These are phyloP conservation scores for Lizonia empirigonia DNA, from an alignment of 2,329 filamentous ascomycete genomes.

Conservation along the genomic window DNA sequence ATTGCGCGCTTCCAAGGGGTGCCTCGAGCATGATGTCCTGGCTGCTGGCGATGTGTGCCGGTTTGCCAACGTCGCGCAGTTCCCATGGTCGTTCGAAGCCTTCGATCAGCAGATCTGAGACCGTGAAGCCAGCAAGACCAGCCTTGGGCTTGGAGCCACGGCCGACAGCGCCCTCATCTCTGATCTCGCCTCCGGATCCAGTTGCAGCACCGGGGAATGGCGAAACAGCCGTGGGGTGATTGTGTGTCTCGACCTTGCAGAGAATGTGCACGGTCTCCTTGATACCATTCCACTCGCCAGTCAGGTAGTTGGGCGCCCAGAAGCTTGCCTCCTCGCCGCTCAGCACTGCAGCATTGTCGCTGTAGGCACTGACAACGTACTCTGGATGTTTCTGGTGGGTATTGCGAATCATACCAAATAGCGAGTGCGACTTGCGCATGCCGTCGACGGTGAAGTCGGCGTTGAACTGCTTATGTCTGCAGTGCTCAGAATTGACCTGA, in stretches of 20 bases:
- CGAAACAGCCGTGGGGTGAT: slow-evolving; percentile 94
- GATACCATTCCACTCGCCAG: slow-evolving; percentile 83
- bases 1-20: slow-evolving; percentile 90
- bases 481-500: slow-evolving; percentile 98
- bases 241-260: slow-evolving; percentile 96
- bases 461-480: slow-evolving; percentile 89
- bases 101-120: slow-evolving; percentile 91
- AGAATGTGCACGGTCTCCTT: slow-evolving; percentile 88
- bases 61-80: slow-evolving; percentile 78
- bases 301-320: slow-evolving; percentile 87
- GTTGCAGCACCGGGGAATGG: slow-evolving; percentile 93
- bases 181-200: slow-evolving; percentile 91
- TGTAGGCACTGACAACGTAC: slow-evolving; percentile 93
- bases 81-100: slow-evolving; percentile 87
- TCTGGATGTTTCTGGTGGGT: slow-evolving; percentile 80
- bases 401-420: slow-evolving; percentile 97
- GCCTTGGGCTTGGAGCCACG: slow-evolving; percentile 92
- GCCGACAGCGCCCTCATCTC: slow-evolving; percentile 93
- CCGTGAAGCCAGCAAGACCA: slow-evolving; percentile 89
- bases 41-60: slow-evolving; percentile 89
- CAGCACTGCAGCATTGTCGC: slow-evolving; percentile 95
- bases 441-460: slow-evolving; percentile 95
- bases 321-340: slow-evolving; percentile 73
- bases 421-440: slow-evolving; percentile 73
- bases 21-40: slow-evolving; percentile 98